phyloP scores from a whole-genome alignment of 73 alveolate genomes.

The Breviolum minutum region DNA sequence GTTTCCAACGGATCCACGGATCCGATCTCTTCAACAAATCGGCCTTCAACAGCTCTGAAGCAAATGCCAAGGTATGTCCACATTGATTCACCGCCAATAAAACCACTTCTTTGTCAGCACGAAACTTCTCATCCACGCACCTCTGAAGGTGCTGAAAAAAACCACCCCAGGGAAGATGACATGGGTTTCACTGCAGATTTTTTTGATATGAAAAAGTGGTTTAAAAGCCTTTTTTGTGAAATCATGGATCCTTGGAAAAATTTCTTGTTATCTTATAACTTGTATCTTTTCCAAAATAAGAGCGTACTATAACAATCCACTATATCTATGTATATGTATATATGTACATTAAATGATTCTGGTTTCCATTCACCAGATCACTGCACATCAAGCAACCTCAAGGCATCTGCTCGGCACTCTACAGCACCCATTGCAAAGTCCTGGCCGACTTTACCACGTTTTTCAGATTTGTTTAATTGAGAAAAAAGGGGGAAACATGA shows the following conservation, averaged over 20 bases:
- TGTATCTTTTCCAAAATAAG: too few species aligned
- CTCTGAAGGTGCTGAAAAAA: not conserved
- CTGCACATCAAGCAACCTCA: not conserved
- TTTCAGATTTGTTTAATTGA: too few species aligned
- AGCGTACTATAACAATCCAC: too few species aligned
- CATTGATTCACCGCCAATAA: slow-evolving; percentile 40
- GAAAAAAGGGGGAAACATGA: too few species aligned
- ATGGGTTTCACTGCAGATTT: too few species aligned
- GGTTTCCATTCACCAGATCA: not conserved
- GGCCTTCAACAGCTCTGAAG: slow-evolving; percentile 29
- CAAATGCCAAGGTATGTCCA: slow-evolving; percentile 57
- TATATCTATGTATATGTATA: too few species aligned
- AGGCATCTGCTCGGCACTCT: slow-evolving; percentile 42
- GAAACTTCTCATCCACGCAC: slow-evolving; percentile 56
- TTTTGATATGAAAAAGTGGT: too few species aligned
- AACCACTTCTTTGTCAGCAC: slow-evolving; percentile 20
- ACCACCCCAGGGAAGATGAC: not conserved
- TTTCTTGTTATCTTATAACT: too few species aligned
- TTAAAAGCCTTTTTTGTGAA: too few species aligned
- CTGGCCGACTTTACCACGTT: not conserved
- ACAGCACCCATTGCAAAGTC: slow-evolving; percentile 30
- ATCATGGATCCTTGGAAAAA: too few species aligned
- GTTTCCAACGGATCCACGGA: too few species aligned
- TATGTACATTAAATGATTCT: too few species aligned
- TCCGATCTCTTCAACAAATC: not conserved